Conservation (phyloP, 2,329 filamentous ascomycete species). For the Endothia cerciana region DNA sequence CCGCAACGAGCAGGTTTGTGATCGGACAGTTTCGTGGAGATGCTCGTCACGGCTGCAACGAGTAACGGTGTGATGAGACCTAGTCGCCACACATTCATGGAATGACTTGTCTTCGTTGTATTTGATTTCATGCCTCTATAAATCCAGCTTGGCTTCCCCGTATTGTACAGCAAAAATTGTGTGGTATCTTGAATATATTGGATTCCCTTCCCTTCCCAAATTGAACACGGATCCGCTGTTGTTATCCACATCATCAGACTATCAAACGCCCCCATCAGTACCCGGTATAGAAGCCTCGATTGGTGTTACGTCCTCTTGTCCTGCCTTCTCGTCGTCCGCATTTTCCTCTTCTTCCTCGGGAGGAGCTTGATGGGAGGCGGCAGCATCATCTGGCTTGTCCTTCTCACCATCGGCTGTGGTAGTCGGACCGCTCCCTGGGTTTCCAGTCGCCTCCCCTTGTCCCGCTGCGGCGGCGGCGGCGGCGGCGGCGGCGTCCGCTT, state of each 20-base stretch:
- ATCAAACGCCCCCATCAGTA: conserved; percentile 1
- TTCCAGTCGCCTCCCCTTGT: conserved; percentile 3
- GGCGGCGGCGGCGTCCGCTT: conserved; percentile 11
- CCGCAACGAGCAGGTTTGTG: too few relatives aligned
- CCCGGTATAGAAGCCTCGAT: background rate
- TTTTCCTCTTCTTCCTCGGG: background rate
- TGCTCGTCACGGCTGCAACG: too few relatives aligned
- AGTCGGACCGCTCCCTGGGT: background rate
- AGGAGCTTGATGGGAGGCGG: background rate
- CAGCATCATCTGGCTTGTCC: background rate
- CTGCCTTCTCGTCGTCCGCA: conserved; percentile 8
- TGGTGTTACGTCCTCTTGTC: conserved; percentile 8
- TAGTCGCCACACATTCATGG: background rate
- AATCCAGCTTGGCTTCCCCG: background rate
- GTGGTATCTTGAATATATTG: conserved; percentile 22
- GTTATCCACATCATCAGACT: background rate
- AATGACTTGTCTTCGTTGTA: background rate
- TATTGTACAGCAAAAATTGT: background rate
- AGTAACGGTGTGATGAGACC: background rate
- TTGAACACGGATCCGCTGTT: background rate
- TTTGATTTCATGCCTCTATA: background rate
- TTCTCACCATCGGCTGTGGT: background rate
- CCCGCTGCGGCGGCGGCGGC: conserved; percentile 18
- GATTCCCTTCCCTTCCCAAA: background rate
- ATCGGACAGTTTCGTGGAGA: too few relatives aligned